phyloP scores from a whole-genome alignment of 1,284 basidiomycete genomes.

The Grifola frondosa region DNA sequence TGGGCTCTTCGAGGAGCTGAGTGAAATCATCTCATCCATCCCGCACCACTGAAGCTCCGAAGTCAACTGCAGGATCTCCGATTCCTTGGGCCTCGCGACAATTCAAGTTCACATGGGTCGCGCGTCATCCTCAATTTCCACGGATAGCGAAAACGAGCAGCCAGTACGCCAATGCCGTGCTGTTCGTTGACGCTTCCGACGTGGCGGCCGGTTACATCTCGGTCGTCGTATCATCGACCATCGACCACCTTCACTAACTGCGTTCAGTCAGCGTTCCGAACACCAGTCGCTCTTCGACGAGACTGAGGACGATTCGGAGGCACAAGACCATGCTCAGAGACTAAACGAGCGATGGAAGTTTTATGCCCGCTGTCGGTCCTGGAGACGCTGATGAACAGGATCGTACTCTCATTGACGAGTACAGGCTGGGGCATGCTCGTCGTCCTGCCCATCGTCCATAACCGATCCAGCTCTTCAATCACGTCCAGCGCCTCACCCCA shows the following conservation, averaged over 20 bases:
- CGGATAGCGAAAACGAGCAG: constrained; percentile 35
- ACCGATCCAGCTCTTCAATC: constrained; percentile 67
- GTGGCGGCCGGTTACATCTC: constrained; percentile 77
- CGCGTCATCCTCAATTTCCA: constrained; percentile 36
- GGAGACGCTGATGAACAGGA: constrained; percentile 70
- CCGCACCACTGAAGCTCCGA: constrained; percentile 28
- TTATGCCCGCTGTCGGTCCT: constrained; percentile 57
- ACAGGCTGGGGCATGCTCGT: constrained; percentile 57
- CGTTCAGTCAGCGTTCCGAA: constrained; percentile 4
- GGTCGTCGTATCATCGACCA: constrained; percentile 58
- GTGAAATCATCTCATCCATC: constrained; percentile 10
- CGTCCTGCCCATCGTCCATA: constrained; percentile 53
- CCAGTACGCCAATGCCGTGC: constrained; percentile 42
- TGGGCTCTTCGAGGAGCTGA: constrained; percentile 30
- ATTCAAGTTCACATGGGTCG: constrained; percentile 59
- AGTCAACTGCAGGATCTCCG: constrained; percentile 37
- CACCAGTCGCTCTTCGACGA: constrained; percentile 19
- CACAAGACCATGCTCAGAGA: constrained; percentile 38
- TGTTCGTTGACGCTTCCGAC: constrained; percentile 75
- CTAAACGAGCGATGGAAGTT: constrained; percentile 68
- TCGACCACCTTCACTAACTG: constrained; percentile 6
- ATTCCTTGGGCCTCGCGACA: constrained; percentile 51
- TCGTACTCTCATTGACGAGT: constrained; percentile 69
- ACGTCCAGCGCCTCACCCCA: constrained; percentile 81
- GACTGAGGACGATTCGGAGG: constrained; percentile 40